A percentile compares a stretch with the other conserved stretches of the same genome.
phyloP scores from a whole-genome alignment of 495 filamentous ascomycete species.

The Oidiodendron maius region DNA sequence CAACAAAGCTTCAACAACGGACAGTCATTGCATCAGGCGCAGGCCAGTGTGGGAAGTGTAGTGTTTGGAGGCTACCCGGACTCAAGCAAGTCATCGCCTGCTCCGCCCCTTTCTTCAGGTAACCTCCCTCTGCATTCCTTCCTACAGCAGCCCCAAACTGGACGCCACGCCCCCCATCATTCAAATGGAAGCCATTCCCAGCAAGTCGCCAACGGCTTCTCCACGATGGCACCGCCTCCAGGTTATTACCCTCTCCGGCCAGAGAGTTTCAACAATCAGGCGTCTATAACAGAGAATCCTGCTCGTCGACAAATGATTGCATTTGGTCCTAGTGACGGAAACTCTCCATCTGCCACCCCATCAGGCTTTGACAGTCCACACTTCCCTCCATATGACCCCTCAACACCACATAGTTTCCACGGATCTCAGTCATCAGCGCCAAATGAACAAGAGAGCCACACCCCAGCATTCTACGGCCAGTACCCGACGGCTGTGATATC shows the following conservation, averaged over 20 bases:
- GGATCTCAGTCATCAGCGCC: constrained; percentile 43
- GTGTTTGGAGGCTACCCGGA: constrained; percentile 35
- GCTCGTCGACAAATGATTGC: constrained; percentile 27
- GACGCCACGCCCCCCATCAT: constrained; percentile 10
- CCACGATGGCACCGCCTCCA: constrained; percentile 23
- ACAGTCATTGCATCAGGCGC: constrained; percentile 12
- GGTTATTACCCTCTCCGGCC: constrained; percentile 28
- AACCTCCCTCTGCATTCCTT: constrained; percentile 30
- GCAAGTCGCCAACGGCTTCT: constrained; percentile 26
- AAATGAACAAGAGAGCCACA: constrained; percentile 31
- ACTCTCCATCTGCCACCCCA: constrained; percentile 25
- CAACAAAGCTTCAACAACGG: constrained; percentile 22
- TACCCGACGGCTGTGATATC: constrained; percentile 24
- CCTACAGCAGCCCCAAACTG: constrained; percentile 11
- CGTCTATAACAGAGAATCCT: constrained; percentile 29
- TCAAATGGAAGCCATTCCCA: constrained; percentile 18
- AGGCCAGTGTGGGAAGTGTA: constrained; percentile 35
- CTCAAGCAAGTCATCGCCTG: constrained; percentile 45
- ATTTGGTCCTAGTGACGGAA: constrained; percentile 32
- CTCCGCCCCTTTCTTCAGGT: constrained; percentile 27
- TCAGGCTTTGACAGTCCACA: constrained; percentile 8
- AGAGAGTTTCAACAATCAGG: constrained; percentile 25
- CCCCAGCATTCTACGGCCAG: constrained; percentile 23
- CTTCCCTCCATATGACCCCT: constrained; percentile 28
- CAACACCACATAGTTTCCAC: constrained; percentile 48